Evolutionary conservation across 2,329 filamentous ascomycete species (phyloP).

Genomic region (Aspergillus clavatus): DNA sequence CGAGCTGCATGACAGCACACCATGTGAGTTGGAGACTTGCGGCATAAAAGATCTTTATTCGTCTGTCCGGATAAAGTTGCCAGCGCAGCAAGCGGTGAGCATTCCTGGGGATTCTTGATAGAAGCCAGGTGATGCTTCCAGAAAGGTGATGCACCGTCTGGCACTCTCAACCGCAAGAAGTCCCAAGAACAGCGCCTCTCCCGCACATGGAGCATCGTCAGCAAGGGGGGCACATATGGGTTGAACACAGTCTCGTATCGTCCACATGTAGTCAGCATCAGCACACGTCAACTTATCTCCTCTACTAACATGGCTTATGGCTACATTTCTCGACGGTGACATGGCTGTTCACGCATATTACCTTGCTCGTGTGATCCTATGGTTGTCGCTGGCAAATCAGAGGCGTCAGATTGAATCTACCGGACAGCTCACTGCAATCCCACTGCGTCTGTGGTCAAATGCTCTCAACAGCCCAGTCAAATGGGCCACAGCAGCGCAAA

Average conservation of each 20-base stretch:
- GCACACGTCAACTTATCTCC: constrained; percentile 13
- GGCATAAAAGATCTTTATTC: constrained; percentile 16
- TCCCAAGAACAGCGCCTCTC: neutral
- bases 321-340: constrained; percentile 14
- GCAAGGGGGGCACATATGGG: constrained; percentile 10
- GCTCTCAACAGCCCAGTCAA: constrained; percentile 75
- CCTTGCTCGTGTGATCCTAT: constrained; percentile 18
- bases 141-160: neutral
- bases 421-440: constrained; percentile 50
- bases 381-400: constrained; percentile 13
- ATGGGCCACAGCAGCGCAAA: constrained; percentile 76
- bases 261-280: constrained; percentile 12
- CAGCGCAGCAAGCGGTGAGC: constrained; percentile 16
- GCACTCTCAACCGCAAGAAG: neutral
- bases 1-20: constrained; percentile 19
- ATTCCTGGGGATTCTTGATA: constrained; percentile 2
- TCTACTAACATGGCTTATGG: constrained; percentile 15
- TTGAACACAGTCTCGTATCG: constrained; percentile 17
- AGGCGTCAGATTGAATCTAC: constrained; percentile 12
- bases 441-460: constrained; percentile 76
- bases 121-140: constrained; percentile 5
- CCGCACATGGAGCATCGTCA: constrained; percentile 6
- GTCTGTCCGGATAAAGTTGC: constrained; percentile 20
- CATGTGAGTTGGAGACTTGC: constrained; percentile 28
- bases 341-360: constrained; percentile 8